These are phyloP conservation scores for Tuber umbilicatum DNA, from an alignment of 495 filamentous ascomycete genomes.

Conservation along the genomic window DNA sequence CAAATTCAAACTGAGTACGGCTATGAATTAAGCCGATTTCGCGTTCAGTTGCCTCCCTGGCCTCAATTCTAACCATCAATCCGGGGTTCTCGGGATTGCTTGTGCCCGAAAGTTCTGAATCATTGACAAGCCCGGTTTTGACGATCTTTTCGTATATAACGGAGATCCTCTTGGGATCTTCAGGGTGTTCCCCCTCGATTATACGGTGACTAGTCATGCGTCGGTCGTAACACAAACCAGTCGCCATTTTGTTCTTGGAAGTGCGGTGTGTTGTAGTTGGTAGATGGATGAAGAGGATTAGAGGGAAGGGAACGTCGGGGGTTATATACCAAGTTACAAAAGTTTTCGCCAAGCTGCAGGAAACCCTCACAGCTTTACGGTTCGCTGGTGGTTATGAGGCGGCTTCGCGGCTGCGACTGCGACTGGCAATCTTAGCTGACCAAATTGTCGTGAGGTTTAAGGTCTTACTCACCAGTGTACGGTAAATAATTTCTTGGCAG, in stretches of 20 bases:
- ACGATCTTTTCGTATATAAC: constrained; percentile 82
- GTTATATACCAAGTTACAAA: background rate
- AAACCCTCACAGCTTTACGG: background rate
- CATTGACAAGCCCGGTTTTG: constrained; percentile 65
- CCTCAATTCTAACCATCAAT: constrained; percentile 68
- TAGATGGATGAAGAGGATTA: background rate
- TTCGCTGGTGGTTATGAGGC: background rate
- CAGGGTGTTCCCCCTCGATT: constrained; percentile 75
- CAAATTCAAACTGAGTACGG: constrained; percentile 67
- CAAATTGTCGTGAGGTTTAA: constrained; percentile 3
- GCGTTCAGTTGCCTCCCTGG: constrained; percentile 63
- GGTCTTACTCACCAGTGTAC: background rate
- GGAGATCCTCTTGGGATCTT: constrained; percentile 84
- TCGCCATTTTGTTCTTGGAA: constrained; percentile 47
- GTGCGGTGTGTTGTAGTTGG: background rate
- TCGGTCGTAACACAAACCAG: constrained; percentile 80
- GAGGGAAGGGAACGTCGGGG: background rate
- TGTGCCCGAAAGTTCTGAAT: constrained; percentile 48
- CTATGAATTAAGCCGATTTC: constrained; percentile 77
- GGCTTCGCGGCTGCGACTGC: background rate
- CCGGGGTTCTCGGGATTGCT: constrained; percentile 48
- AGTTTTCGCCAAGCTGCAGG: background rate
- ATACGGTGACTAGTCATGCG: constrained; percentile 91
- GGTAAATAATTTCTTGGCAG: constrained; percentile 1
- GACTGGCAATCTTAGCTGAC: background rate